Base-by-base conservation (phyloP, 345 rosid species). In the Populus simonii region DNA sequence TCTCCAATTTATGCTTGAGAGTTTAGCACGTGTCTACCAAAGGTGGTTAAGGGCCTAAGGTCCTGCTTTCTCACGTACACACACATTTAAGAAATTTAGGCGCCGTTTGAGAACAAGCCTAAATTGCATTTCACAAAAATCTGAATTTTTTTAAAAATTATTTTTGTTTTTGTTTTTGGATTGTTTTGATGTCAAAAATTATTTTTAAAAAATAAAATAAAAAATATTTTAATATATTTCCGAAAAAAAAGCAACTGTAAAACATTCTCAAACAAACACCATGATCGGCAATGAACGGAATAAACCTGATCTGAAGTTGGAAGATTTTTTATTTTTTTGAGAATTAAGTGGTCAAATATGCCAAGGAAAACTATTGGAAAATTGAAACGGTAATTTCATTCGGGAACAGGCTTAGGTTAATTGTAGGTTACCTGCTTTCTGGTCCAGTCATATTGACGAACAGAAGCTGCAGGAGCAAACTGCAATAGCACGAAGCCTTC, bases 361-460 rank as follows among this genome's bases (percentile, higher is more conserved):
- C 20, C 53, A 57, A 4, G 8, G 0, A 3, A 57, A 8, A n/a
- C 27, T 57, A 57, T 57, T n/a, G 6, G 5, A n/a, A 23, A 57
- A 57, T 9, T 57, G 29, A 57, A n/a, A n/a, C 15, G 29, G 27
- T 3, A n/a, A 10, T n/a, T 57, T 23, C 2, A 57, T 8, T 25
- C 10, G 15, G 63, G 63, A 9, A n/a, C 23, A 22, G 27, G 23
- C 10, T 57, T 3, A 3, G 8, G 63, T 3, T n/a, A 57, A 57
- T 9, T n/a, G 63, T 57, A 57, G 63, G 63, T 78, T 63, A 95
- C 99, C 97, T 93, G 99, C 83, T 95, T 95, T 79, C 86, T 87
- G 51, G 89, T 87, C 99, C 99, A 95, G 85, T 95, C 99, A 73
- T 95, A 95, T 38, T 86, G 88, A 10, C 97, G 89, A 67, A 85